Evolutionary conservation across 2,329 filamentous ascomycete species (phyloP).

Genomic region (Botrytis elliptica): DNA sequence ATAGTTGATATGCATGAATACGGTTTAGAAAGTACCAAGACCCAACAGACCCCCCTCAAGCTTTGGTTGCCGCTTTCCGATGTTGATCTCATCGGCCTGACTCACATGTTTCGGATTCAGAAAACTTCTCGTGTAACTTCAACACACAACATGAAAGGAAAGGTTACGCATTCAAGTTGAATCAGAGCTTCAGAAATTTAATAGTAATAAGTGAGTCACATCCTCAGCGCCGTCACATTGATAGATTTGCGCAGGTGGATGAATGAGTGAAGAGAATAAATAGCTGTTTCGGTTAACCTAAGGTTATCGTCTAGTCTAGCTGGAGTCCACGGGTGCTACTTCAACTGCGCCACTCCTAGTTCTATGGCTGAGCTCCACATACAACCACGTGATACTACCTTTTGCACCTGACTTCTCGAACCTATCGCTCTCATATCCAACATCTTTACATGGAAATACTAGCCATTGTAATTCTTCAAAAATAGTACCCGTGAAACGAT

Average conservation of each 20-base stretch:
- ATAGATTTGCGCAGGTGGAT: background rate
- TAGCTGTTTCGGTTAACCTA: background rate
- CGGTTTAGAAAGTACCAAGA: background rate
- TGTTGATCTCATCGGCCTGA: background rate
- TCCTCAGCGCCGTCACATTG: background rate
- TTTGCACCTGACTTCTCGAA: background rate
- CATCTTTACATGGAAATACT: background rate
- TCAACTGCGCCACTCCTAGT: background rate
- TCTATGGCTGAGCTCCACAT: background rate
- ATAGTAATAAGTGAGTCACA: background rate
- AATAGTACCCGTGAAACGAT: background rate
- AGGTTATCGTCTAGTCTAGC: background rate
- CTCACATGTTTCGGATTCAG: background rate
- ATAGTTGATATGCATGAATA: background rate
- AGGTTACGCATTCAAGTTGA: background rate
- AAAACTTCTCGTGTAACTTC: background rate
- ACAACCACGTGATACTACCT: background rate
- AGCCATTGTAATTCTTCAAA: background rate
- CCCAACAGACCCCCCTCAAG: background rate
- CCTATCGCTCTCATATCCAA: background rate
- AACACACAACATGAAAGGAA: background rate
- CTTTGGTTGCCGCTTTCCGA: background rate
- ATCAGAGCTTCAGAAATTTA: background rate
- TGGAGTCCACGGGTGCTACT: background rate
- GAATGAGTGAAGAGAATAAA: background rate